phyloP scores from a whole-genome alignment of 768 basidiomycete genomes.

The Agrocybe pediades region DNA sequence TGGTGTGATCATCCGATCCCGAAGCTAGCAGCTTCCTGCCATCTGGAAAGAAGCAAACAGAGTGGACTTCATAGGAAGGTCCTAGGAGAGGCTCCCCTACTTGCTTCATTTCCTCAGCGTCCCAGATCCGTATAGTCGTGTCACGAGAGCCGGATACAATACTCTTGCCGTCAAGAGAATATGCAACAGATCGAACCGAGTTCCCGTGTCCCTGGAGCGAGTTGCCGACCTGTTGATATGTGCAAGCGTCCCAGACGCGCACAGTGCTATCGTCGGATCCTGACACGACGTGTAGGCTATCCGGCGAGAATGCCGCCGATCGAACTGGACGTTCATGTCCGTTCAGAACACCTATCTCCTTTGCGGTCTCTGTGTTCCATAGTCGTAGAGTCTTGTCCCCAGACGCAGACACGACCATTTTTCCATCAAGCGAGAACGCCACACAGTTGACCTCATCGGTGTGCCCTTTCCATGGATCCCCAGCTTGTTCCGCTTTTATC shows the following conservation, averaged over 20 bases:
- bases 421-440: no score
- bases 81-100: not conserved
- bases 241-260: not conserved
- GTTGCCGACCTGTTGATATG: not conserved
- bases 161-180: not conserved
- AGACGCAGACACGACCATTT: no score
- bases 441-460: no score
- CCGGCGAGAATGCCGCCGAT: conserved; percentile 11
- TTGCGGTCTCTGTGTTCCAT: not conserved
- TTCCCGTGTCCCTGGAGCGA: not conserved
- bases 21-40: not conserved
- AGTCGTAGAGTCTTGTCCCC: no score
- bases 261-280: not conserved
- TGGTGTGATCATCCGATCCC: not conserved
- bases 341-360: not conserved
- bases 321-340: conserved; percentile 1
- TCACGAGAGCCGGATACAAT: not conserved
- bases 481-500: not conserved
- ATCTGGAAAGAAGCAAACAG: not conserved
- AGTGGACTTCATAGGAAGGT: not conserved
- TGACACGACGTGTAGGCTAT: not conserved
- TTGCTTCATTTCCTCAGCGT: not conserved
- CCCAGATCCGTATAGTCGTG: not conserved
- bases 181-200: not conserved
- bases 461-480: not conserved